Percentiles rank a stretch among this genome's conserved stretches.
These are phyloP conservation scores for Blyttiomyces sp. DNA, from an alignment of 371 early-diverging fungal species.

Conservation along the genomic window DNA sequence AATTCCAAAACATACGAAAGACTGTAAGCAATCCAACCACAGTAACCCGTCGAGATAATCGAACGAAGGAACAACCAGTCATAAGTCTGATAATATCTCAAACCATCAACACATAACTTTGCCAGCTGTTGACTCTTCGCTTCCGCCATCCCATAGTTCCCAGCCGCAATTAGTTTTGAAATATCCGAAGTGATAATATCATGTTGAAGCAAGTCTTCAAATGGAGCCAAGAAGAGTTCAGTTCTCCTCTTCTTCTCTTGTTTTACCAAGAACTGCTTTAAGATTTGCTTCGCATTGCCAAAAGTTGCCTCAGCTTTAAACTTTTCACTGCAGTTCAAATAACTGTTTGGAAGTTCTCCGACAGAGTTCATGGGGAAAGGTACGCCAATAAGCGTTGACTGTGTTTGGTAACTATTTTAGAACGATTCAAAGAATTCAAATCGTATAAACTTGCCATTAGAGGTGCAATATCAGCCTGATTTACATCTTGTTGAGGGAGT, in stretches of 20 bases:
- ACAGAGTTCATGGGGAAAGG: slow-evolving; percentile 90
- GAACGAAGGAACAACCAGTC: slow-evolving; percentile 91
- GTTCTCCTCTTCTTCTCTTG: slow-evolving; percentile 66
- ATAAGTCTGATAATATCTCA: slow-evolving; percentile 91
- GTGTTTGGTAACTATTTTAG: background rate
- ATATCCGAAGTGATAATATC: slow-evolving; percentile 51
- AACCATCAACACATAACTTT: slow-evolving; percentile 68
- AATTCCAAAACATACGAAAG: slow-evolving; percentile 64
- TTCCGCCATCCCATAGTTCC: slow-evolving; percentile 61
- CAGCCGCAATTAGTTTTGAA: slow-evolving; percentile 50
- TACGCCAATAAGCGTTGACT: slow-evolving; percentile 80
- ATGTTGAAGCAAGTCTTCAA: slow-evolving; percentile 30
- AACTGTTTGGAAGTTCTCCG: slow-evolving; percentile 78
- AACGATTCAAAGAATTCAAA: background rate
- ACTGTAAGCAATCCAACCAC: slow-evolving; percentile 89
- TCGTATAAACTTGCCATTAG: slow-evolving; percentile 65
- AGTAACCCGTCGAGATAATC: slow-evolving; percentile 81
- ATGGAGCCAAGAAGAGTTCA: slow-evolving; percentile 78
- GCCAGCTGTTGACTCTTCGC: slow-evolving; percentile 58
- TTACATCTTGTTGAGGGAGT: slow-evolving; percentile 69
- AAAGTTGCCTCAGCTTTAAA: slow-evolving; percentile 62
- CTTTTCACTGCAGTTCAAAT: slow-evolving; percentile 62
- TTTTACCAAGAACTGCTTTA: slow-evolving; percentile 81
- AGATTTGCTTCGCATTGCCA: slow-evolving; percentile 80
- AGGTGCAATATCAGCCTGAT: slow-evolving; percentile 94